phyloP scores from a whole-genome alignment of 225 moss, liverwort and hornwort species.

The Rhytidiadelphus loreus region DNA sequence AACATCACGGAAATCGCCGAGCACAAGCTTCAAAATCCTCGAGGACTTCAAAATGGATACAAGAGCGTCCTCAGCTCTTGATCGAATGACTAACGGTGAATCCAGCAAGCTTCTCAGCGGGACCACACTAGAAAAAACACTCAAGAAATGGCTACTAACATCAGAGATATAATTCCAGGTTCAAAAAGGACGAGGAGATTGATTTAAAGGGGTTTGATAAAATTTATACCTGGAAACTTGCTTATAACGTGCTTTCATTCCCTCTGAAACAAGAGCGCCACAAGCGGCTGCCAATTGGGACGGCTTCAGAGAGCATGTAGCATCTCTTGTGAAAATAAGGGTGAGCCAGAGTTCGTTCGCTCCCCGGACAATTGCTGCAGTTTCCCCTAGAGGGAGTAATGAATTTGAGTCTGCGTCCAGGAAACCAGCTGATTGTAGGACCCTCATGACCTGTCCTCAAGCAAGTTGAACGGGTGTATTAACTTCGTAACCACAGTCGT shows the following conservation, averaged over 20 bases:
- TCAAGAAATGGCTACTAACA: neutral
- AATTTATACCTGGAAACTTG: conserved; percentile 22
- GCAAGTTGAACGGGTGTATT: neutral
- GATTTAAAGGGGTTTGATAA: neutral
- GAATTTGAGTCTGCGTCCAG: conserved; percentile 40
- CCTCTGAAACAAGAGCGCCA: conserved; percentile 73
- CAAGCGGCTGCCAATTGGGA: conserved; percentile 83
- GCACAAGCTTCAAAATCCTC: neutral
- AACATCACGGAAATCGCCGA: neutral
- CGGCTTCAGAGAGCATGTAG: conserved; percentile 40
- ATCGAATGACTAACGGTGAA: neutral
- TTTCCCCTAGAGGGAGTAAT: conserved; percentile 58
- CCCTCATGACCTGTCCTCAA: conserved; percentile 39
- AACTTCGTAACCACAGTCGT: neutral
- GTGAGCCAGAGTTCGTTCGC: conserved; percentile 88
- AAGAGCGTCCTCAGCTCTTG: neutral
- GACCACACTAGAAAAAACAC: neutral
- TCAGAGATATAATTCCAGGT: neutral
- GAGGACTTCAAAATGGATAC: neutral
- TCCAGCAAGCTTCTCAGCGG: neutral
- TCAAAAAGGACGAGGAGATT: neutral
- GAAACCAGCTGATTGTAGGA: conserved; percentile 54
- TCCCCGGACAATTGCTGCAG: conserved; percentile 58
- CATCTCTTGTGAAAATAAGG: conserved; percentile 43
- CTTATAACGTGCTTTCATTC: conserved; percentile 59